These are phyloP conservation scores for Moesziomyces parantarcticus DNA, from an alignment of 1,284 basidiomycete genomes.

Conservation along the genomic window DNA sequence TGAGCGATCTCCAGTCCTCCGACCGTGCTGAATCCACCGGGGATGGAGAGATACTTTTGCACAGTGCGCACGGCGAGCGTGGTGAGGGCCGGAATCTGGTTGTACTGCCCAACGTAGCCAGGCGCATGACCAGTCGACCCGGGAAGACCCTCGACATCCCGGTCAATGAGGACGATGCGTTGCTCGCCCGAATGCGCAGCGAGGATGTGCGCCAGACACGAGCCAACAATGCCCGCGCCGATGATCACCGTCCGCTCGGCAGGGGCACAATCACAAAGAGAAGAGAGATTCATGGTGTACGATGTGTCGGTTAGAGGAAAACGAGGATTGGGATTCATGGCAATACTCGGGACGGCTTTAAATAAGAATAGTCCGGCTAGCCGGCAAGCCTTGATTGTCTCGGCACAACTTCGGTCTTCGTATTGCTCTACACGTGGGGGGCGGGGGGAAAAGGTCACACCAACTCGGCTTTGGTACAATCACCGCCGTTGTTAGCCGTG, in stretches of 20 bases:
- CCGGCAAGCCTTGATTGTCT: too few relatives aligned
- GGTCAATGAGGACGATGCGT: constrained; percentile 13
- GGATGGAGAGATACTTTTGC: constrained; percentile 1
- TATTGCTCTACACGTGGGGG: too few relatives aligned
- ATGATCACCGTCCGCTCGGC: constrained; percentile 1
- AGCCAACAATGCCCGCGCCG: constrained; percentile 18
- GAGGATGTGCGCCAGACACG: constrained; percentile 6
- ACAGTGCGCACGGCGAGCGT: constrained; percentile 6
- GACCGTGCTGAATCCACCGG: constrained; percentile 1
- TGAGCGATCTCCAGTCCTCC: constrained; percentile 9
- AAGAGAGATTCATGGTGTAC: too few relatives aligned
- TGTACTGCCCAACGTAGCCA: constrained; percentile 21
- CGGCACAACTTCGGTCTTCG: too few relatives aligned
- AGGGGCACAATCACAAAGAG: too few relatives aligned
- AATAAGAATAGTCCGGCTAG: too few relatives aligned
- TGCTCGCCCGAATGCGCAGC: not conserved
- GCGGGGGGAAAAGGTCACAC: too few relatives aligned
- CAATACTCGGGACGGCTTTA: too few relatives aligned
- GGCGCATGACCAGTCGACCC: constrained; percentile 17
- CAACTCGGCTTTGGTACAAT: too few relatives aligned
- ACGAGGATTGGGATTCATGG: too few relatives aligned
- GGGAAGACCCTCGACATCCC: constrained; percentile 2
- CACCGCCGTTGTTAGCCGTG: too few relatives aligned
- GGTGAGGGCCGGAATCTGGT: constrained; percentile 10
- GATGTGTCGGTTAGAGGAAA: too few relatives aligned